Percentiles rank a stretch among this genome's conserved stretches.
Evolutionary conservation across 2,329 filamentous ascomycete genomes (phyloP).

Genomic region (Pseudogymnoascus sp.): DNA sequence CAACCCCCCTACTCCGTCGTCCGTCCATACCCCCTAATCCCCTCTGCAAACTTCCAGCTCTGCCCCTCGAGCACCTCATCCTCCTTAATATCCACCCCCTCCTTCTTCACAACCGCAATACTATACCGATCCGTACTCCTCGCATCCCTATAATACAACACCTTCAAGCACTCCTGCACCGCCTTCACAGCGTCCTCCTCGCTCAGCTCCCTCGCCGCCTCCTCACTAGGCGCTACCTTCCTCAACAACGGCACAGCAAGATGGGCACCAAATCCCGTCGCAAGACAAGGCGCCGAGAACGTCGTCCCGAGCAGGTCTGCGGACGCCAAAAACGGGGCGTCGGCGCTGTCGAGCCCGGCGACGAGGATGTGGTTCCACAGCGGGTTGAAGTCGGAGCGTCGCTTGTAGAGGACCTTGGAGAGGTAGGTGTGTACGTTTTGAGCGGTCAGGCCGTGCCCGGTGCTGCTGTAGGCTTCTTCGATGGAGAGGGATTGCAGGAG

Average conservation of each 20-base stretch:
- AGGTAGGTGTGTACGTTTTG: constrained; percentile 96
- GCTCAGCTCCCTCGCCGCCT: constrained; percentile 58
- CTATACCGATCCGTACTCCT: constrained; percentile 87
- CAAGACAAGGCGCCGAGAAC: constrained; percentile 77
- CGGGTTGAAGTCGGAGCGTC: constrained; percentile 90
- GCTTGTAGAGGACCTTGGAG: constrained; percentile 89
- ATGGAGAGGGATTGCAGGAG: constrained; percentile 80
- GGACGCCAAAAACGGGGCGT: constrained; percentile 79
- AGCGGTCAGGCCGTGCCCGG: constrained; percentile 59
- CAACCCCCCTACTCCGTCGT: neutral
- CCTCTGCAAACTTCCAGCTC: constrained; percentile 96
- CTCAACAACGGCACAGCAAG: constrained; percentile 89
- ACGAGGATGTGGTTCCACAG: constrained; percentile 95
- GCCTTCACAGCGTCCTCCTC: constrained; percentile 72
- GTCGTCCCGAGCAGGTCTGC: constrained; percentile 90
- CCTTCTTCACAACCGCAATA: constrained; percentile 80
- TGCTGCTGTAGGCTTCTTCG: constrained; percentile 70
- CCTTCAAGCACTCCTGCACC: constrained; percentile 94
- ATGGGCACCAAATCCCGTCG: constrained; percentile 89
- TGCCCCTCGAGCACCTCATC: constrained; percentile 84
- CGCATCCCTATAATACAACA: constrained; percentile 93
- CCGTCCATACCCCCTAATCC: constrained; percentile 79
- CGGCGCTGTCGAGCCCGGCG: constrained; percentile 71
- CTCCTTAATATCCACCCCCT: constrained; percentile 77
- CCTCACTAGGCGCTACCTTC: constrained; percentile 74